Evolutionary conservation across 148 eudicot species (phyloP), one percentile per base, ranked within the genome.

Genomic region (Camellia lanceoleosa): DNA sequence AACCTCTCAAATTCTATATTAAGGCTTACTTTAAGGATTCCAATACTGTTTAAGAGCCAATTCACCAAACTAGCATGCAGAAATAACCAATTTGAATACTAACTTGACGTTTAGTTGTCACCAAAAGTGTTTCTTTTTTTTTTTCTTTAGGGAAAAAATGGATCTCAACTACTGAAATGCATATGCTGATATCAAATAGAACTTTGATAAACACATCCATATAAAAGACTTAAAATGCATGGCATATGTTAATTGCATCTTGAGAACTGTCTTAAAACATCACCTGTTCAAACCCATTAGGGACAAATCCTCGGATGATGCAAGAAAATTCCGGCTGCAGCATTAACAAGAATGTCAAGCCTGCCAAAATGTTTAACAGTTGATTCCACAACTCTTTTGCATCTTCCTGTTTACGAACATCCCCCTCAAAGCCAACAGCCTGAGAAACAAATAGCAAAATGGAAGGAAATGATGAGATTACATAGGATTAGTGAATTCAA

Each of bases 311-410:
- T 96, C 99, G 43, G 99, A 85, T 19, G 92, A 80, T 3, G 80
- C 99, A 55, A 93, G 97, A 83, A 96, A 96, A 86, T 96, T 96
- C 75, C 99, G 77, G 97, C 99, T 62, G 99, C 99, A 74, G 95
- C 99, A 92, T 96, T 96, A 15, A 96, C 98, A 86, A 96, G 98
- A 87, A 96, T 96, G 80, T 96, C 98, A 46, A 96, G 88, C 82
- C 85, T 85, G 65, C 99, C 99, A 86, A 85, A 96, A 54, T 89
- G 93, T 69, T 84, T 88, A 74, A 88, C 83, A 74, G 99, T 93
- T 62, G 89, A 88, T 78, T 96, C 99, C 70, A 96, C 90, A 56
- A 93, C 95, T 81, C 92, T 92, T 80, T 89, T 56, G 95, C 97
- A 85, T 96, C 98, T 58, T 89, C 98, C 75, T 73, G 89, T 19